Percentiles rank a stretch among this genome's conserved stretches.
These are phyloP conservation scores for Populus davidiana DNA, from an alignment of 345 rosid species.

Conservation along the genomic window DNA sequence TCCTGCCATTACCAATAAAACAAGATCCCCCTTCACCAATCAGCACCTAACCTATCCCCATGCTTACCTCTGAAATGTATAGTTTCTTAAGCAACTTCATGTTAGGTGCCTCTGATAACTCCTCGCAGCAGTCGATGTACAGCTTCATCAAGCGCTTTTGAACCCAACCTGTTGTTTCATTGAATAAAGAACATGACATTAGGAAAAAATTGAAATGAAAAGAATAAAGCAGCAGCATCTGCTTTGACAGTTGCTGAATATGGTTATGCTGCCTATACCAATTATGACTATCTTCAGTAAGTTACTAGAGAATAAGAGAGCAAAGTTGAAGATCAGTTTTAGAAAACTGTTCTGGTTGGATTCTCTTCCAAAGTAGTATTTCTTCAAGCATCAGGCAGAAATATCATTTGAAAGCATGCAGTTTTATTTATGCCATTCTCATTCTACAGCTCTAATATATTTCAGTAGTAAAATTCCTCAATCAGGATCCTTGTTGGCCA, in stretches of 20 bases:
- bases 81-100: constrained; percentile 75
- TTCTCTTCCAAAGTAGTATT: not conserved
- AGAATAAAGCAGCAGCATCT: not conserved
- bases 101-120: constrained; percentile 65
- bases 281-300: not conserved
- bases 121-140: constrained; percentile 73
- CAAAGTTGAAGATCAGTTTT: not conserved
- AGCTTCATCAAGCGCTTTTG: constrained; percentile 88
- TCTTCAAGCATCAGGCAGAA: too few species aligned
- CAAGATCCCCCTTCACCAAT: constrained; percentile 5
- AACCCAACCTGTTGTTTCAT: constrained; percentile 63
- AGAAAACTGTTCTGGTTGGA: not conserved
- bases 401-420: too few species aligned
- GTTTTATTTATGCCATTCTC: too few species aligned
- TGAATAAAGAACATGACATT: not conserved
- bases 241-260: not conserved
- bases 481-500: not conserved
- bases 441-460: too few species aligned
- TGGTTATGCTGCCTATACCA: not conserved
- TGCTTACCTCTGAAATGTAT: constrained; percentile 75
- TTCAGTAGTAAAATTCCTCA: too few species aligned
- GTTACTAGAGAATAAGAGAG: not conserved
- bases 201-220: not conserved
- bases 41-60: not conserved
- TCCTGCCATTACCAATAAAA: constrained; percentile 12